Evolutionary conservation across 768 basidiomycete genomes (phyloP), one percentile per base, ranked within the genome.

Genomic region (Exidia glandulosa): DNA sequence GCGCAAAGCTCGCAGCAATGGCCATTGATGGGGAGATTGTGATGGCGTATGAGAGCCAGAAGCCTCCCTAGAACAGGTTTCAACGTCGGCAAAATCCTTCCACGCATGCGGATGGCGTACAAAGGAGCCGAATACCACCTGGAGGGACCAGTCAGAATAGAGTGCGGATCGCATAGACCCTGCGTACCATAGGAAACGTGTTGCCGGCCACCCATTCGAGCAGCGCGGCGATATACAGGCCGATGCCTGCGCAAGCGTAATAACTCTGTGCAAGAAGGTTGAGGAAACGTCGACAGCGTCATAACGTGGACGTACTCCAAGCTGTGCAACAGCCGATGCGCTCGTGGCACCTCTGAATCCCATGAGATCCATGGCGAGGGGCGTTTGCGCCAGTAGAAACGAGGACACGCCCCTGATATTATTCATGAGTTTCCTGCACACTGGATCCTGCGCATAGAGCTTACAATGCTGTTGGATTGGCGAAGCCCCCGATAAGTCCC

Each of bases 401-500:
- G 52, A 59, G 25, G 57, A 30, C 14, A 59, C 54, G 13, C 33
- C 57, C 16, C 61, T 59, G 36, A 3, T 30, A 3, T 55, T 16
- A 34, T 34, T 14, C 16, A 30, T 33, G 16, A 45, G 41, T 19
- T 1, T 19, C 7, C 23, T 6, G 9, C 41, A 5, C 41, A 12
- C 1, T 6, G 23, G 16, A 45, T 23, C 41, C 7, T 6, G 16
- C n/a, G n/a, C n/a, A 16, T 36, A 6, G 27, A 27, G 31, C 60
- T 30, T 32, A 63, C 62, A 63, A 36, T 32, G 62, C 55, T 29
- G 62, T 57, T 30, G 62, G 60, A 58, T 63, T 63, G 14, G 54
- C 62, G 25, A 63, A 37, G 27, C 57, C 32, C 19, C 60, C 23
- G 14, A 33, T 32, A 33, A 60, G 19, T 31, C 34, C 16, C 37